Evolutionary conservation across 2,329 filamentous ascomycete species (phyloP), one percentile per base, ranked within the genome.

Genomic region (Fusarium sp.): DNA sequence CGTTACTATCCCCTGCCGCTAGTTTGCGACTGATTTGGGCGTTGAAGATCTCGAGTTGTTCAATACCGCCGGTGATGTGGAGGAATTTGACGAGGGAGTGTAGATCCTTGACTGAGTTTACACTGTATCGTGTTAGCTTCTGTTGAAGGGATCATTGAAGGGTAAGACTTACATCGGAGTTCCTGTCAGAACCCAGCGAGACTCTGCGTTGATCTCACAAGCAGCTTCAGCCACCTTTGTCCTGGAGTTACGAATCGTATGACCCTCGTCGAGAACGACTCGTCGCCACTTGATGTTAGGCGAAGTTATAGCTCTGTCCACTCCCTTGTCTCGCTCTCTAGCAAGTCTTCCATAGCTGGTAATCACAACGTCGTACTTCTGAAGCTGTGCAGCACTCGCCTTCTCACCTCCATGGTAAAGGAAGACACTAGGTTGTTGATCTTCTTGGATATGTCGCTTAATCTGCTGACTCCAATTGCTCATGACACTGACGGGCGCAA

Each of bases 391-490:
- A 3, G 80, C 82, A 54, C 86, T 85, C 57, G 85, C 81, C 66
- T 88, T 89, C 84, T 70, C 84, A 81, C 69, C 81, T 0, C 92
- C 92, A 74, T 97, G 93, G 75, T 95, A 96, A 31, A 91, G 89
- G 72, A 93, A 84, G 7, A 96, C 84, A 12, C 85, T 88, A 9
- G 93, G 88, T 3, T 83, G 80, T 57, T 88, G 80, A n/a, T 91
- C 85, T 8, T 84, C 77, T 37, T 88, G 85, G 44, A 95, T 86
- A 74, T 97, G 94, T 37, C 86, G 85, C 66, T 87, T 83, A 55
- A 95, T 92, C 78, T 97, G 93, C 55, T 91, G 89, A 71, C 88
- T 89, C 94, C 94, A 97, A 72, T 97, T 97, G 75, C 91, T 94
- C 92, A 97, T 94, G 21, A 97, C 93, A 52, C 91, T 91, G 8